These are phyloP conservation scores for Trichoderma gracile DNA, from an alignment of 2,329 filamentous ascomycete genomes.

Conservation along the genomic window DNA sequence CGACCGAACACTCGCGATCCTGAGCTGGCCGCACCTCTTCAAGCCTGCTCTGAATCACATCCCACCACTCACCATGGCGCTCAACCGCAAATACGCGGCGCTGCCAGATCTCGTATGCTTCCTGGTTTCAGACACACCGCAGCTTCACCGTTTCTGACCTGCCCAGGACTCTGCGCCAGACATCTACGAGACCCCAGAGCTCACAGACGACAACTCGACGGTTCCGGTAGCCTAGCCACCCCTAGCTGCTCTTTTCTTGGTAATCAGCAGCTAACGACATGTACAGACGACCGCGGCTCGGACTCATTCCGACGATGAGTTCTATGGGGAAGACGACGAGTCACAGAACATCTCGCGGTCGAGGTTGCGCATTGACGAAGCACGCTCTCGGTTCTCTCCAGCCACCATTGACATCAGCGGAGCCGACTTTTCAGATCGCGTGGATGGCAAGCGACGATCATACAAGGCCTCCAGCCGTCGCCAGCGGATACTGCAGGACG, in stretches of 20 bases:
- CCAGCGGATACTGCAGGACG: conserved; percentile 62
- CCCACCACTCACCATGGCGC: conserved; percentile 58
- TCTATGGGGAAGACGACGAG: conserved; percentile 64
- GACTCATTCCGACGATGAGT: conserved; percentile 63
- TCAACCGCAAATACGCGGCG: conserved; percentile 79
- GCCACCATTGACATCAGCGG: conserved; percentile 73
- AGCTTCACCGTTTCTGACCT: conserved; percentile 26
- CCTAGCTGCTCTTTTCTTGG: not conserved
- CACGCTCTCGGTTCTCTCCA: conserved; percentile 76
- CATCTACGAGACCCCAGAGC: conserved; percentile 92
- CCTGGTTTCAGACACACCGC: conserved; percentile 11
- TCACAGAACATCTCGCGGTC: conserved; percentile 71
- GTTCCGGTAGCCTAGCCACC: conserved; percentile 68
- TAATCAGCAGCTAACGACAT: conserved; percentile 30
- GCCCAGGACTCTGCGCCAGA: conserved; percentile 84
- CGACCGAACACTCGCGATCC: not conserved
- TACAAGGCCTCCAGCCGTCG: conserved; percentile 75
- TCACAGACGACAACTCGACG: conserved; percentile 88
- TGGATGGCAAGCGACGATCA: conserved; percentile 77
- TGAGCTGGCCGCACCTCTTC: not conserved
- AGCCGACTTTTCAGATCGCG: conserved; percentile 87
- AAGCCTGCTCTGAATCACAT: not conserved
- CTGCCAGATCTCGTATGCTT: conserved; percentile 71
- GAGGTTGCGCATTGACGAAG: conserved; percentile 73
- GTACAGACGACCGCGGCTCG: conserved; percentile 55